Conservation (phyloP, 2,329 filamentous ascomycete genomes). For the Graphilbum fragrans region DNA sequence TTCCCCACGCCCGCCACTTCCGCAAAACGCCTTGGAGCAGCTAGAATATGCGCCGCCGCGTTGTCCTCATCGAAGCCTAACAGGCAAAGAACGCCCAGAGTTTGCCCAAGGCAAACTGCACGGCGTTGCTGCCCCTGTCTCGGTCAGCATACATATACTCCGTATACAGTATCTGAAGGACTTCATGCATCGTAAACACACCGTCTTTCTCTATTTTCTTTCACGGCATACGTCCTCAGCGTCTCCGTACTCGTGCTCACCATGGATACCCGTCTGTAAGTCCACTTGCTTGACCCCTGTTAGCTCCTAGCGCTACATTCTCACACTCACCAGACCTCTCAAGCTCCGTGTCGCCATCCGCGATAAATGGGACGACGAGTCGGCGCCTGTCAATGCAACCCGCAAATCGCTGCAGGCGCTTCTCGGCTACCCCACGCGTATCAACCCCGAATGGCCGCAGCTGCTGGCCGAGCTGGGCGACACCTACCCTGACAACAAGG, state of each 20-base stretch:
- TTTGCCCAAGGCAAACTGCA: too few relatives aligned
- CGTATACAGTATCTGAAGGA: too few relatives aligned
- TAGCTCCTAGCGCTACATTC: too few relatives aligned
- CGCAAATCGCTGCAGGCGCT: constrained; percentile 18
- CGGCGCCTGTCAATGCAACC: constrained; percentile 19
- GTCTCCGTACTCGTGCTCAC: not conserved
- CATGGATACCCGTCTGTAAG: not conserved
- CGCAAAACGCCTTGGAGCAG: too few relatives aligned
- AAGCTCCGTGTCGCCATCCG: constrained; percentile 29
- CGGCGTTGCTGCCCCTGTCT: too few relatives aligned
- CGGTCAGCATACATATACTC: too few relatives aligned
- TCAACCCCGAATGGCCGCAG: constrained; percentile 31
- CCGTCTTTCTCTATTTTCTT: not conserved
- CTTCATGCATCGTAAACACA: too few relatives aligned
- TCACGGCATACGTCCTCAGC: not conserved
- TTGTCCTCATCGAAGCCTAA: too few relatives aligned
- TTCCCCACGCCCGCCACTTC: too few relatives aligned
- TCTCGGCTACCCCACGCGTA: constrained; percentile 25
- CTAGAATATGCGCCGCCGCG: too few relatives aligned
- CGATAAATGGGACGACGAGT: constrained; percentile 26
- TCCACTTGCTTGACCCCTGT: not conserved
- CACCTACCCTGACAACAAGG: constrained; percentile 26
- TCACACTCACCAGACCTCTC: constrained; percentile 31
- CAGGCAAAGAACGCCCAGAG: too few relatives aligned
- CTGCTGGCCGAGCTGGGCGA: constrained; percentile 24